Base-by-base conservation (phyloP, 2,329 filamentous ascomycete species). In the Aspergillus sergii region DNA sequence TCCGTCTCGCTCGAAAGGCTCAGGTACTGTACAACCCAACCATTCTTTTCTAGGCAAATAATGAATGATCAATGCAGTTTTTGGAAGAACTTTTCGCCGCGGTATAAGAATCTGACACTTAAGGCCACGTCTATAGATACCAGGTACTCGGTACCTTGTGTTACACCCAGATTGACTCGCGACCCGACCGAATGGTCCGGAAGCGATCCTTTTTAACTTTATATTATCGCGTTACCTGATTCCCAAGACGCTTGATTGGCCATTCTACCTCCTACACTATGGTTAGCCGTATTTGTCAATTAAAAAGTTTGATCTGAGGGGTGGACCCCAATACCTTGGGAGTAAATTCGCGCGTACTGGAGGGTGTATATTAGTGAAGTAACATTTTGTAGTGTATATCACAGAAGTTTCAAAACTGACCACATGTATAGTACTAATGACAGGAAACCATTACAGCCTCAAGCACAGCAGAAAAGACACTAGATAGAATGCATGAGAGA, bases 131-230 rank as follows among this genome's bases (percentile, higher is more conserved):
- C 46, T 28, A 50, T 34, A 32, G 39, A 50, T 51, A 32, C 48
- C 48, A 51, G 48, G 48, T 51, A 34, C 48, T 51, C 48, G 48
- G 48, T 51, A 51, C 28, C 46, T 51, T 51, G 19, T 32, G 48
- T 51, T 51, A 51, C 28, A 51, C 48, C 28, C 16, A 19, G 28
- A 51, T 32, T n/a, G 28, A 34, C 28, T 51, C 19, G 9, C 48
- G 48, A 51, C 48, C 28, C 48, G 48, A 51, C 48, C 48, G 48
- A n/a, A 32, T 51, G 48, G 48, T 32, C 48, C 48, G n/a, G 23
- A 32, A 34, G 48, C 48, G 48, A 51, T 51, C 48, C 16, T 32
- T 51, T 32, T 51, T 51, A 51, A 51, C 48, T 51, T 51, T 51
- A 51, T 51, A 48, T 48, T 48, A 26, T 48, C 23, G 23, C 45